These are phyloP conservation scores for Chaetomium sp. DNA, from an alignment of 2,329 filamentous ascomycete genomes.

Conservation along the genomic window DNA sequence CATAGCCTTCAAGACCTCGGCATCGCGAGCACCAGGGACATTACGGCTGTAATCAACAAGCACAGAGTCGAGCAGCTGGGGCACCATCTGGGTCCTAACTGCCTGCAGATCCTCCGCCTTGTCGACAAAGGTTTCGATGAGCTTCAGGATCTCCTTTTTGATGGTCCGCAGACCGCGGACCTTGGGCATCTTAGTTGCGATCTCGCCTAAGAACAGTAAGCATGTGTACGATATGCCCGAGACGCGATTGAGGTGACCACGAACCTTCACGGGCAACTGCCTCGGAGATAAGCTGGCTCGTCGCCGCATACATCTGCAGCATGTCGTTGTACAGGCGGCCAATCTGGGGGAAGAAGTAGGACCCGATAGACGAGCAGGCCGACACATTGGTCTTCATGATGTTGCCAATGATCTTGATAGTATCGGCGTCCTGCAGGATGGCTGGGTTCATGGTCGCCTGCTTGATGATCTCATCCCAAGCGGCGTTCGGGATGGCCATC, in stretches of 20 bases:
- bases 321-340: constrained; percentile 97
- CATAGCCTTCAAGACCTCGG: constrained; percentile 96
- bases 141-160: constrained; percentile 98
- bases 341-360: constrained; percentile 98
- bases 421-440: constrained; percentile 87
- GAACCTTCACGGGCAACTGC: constrained; percentile 82
- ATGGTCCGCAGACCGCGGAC: constrained; percentile 94
- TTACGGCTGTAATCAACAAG: constrained; percentile 97
- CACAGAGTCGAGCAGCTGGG: constrained; percentile 91
- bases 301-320: constrained; percentile 97
- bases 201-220: constrained; percentile 61
- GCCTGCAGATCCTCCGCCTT: constrained; percentile 96
- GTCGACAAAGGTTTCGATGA: constrained; percentile 97
- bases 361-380: constrained; percentile 93
- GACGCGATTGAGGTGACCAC: constrained; percentile 26
- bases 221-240: constrained; percentile 4
- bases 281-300: constrained; percentile 94
- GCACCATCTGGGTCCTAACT: constrained; percentile 91
- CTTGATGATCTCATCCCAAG: constrained; percentile 94
- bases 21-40: constrained; percentile 91
- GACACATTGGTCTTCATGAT: constrained; percentile 99
- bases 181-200: constrained; percentile 96
- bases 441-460: constrained; percentile 82
- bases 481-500: constrained; percentile 90
- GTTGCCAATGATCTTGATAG: constrained; percentile 98